Evolutionary conservation across 2,329 filamentous ascomycete species (phyloP).

Genomic region (Seiridium unicorne): DNA sequence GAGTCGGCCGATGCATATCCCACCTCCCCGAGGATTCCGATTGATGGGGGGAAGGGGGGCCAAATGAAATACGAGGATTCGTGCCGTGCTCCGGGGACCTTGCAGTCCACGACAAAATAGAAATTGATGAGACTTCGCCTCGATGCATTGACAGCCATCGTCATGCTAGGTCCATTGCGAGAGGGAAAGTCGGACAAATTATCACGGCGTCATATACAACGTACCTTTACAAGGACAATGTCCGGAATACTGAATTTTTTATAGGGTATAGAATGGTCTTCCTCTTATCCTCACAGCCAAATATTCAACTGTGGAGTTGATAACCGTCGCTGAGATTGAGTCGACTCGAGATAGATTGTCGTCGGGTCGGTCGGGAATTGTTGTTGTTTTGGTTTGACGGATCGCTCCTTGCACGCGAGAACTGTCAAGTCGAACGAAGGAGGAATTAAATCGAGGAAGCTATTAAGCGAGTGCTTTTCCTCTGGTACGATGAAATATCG

Average conservation of each 20-base stretch:
- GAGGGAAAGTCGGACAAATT: not conserved
- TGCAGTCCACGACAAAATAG: no score
- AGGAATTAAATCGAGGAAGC: conserved; percentile 33
- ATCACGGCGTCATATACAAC: not conserved
- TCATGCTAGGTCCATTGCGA: not conserved
- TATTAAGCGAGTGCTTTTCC: conserved; percentile 32
- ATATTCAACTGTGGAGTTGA: not conserved
- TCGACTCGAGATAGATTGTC: conserved; percentile 1
- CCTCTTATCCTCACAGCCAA: not conserved
- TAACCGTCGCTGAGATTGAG: not conserved
- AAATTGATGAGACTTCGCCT: no score
- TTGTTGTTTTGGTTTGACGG: conserved; percentile 9
- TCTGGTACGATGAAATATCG: conserved; percentile 28
- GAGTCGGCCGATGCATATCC: not conserved
- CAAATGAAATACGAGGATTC: no score
- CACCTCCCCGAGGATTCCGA: not conserved
- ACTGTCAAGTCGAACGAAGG: conserved; percentile 5
- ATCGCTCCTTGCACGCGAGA: conserved; percentile 6
- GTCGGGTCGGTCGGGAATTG: conserved; percentile 10
- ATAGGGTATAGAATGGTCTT: not conserved
- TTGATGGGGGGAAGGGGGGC: not conserved
- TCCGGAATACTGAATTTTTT: not conserved
- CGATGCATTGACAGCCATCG: no score
- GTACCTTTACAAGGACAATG: not conserved
- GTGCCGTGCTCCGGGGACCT: no score